Evolutionary conservation across 2,329 filamentous ascomycete genomes (phyloP).

Genomic region (Thielaviopsis populi): DNA sequence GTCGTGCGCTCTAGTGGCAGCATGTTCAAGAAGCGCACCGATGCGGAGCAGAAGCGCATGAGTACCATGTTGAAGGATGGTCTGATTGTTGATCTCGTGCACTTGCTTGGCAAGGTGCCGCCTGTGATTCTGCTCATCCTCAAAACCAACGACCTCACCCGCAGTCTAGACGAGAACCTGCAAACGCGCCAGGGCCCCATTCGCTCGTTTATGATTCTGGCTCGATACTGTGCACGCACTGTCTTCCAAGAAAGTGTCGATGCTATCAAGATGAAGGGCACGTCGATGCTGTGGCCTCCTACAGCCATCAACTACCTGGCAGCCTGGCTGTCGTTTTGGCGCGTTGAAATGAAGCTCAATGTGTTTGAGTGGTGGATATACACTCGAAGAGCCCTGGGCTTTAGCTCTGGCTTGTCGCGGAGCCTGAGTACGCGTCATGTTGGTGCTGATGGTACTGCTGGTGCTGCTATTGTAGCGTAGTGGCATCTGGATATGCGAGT

Average conservation of each 20-base stretch:
- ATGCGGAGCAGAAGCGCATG: constrained; percentile 74
- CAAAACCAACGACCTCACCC: constrained; percentile 93
- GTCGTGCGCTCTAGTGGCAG: constrained; percentile 45
- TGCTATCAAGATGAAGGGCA: constrained; percentile 31
- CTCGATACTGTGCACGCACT: constrained; percentile 50
- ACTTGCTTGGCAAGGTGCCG: constrained; percentile 76
- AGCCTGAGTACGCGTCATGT: too few relatives aligned
- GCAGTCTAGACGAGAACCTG: constrained; percentile 81
- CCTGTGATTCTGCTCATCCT: constrained; percentile 86
- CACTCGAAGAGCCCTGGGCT: constrained; percentile 34
- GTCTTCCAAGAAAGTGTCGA: constrained; percentile 52
- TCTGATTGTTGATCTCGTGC: constrained; percentile 73
- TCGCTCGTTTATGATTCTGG: constrained; percentile 51
- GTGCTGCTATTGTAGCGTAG: background rate
- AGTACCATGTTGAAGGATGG: constrained; percentile 72
- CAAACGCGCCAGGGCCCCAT: constrained; percentile 56
- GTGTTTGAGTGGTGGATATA: constrained; percentile 47
- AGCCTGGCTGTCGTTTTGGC: constrained; percentile 43
- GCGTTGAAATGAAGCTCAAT: constrained; percentile 48
- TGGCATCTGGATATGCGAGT: background rate
- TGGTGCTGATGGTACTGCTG: background rate
- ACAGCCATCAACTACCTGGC: constrained; percentile 39
- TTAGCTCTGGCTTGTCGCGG: constrained; percentile 16
- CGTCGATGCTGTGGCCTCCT: constrained; percentile 42
- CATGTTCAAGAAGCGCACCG: constrained; percentile 44